phyloP scores from a whole-genome alignment of 139 green algal species.

The Tetradesmus obliquus region DNA sequence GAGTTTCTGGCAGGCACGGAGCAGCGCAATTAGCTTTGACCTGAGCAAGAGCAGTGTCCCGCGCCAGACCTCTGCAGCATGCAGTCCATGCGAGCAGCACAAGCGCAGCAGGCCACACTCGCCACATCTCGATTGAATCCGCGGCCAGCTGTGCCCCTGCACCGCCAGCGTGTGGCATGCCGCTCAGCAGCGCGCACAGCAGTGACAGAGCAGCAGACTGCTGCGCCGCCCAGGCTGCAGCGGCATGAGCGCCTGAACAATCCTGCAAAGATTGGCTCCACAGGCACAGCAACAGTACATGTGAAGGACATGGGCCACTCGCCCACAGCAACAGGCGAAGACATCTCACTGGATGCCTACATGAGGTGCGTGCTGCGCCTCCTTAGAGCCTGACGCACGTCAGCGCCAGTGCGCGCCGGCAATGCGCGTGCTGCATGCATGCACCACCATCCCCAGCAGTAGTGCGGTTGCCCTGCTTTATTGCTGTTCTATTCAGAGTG shows the following conservation, averaged over 20 bases:
- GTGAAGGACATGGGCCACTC: conserved; percentile 35
- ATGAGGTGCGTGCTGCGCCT: conserved; percentile 32
- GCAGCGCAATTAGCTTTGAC: neutral
- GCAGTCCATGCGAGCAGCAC: neutral
- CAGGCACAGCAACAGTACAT: neutral
- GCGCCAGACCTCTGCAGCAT: neutral
- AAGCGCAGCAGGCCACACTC: neutral
- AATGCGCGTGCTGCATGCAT: neutral
- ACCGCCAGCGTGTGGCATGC: neutral
- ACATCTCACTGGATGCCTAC: conserved; percentile 52
- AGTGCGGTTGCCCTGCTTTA: too few species aligned
- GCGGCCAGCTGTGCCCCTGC: neutral
- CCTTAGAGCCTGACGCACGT: neutral
- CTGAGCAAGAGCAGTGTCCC: neutral
- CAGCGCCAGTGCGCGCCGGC: neutral
- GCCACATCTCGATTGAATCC: too few species aligned
- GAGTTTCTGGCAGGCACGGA: neutral
- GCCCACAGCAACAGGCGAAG: conserved; percentile 9
- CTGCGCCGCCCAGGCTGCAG: neutral
- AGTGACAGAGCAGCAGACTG: neutral
- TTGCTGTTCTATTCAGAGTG: too few species aligned
- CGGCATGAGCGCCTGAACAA: conserved; percentile 14
- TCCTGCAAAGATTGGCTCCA: conserved; percentile 23
- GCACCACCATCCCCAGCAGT: too few species aligned
- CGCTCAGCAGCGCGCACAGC: neutral